Evolutionary conservation across 2,329 filamentous ascomycete species (phyloP).

Genomic region (Nigrospora oryzae): DNA sequence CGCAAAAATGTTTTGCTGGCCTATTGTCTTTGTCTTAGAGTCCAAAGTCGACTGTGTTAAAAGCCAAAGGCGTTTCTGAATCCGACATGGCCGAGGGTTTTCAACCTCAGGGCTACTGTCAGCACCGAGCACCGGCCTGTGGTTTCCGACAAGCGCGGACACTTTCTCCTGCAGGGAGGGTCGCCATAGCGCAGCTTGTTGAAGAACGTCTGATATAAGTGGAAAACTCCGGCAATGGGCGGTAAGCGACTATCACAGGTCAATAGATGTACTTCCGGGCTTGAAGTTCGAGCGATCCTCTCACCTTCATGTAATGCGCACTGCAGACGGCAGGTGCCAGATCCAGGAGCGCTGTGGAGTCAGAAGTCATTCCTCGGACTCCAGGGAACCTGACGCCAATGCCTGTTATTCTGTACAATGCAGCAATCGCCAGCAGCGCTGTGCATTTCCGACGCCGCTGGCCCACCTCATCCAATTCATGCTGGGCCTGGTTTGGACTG

Average conservation of each 20-base stretch:
- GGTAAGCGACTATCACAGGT: neutral
- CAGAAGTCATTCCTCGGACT: constrained; percentile 5
- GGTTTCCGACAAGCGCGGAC: neutral
- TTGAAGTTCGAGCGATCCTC: neutral
- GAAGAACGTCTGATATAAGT: neutral
- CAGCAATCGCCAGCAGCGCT: constrained; percentile 13
- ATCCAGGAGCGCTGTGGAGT: constrained; percentile 10
- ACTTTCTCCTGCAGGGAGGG: neutral
- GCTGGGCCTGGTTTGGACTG: no score
- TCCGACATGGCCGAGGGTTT: no score
- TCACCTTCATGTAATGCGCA: constrained; percentile 19
- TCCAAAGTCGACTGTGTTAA: neutral
- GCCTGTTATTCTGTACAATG: constrained; percentile 18
- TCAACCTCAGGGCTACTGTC: no score
- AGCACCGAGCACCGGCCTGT: neutral
- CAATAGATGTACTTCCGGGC: neutral
- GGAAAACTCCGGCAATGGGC: neutral
- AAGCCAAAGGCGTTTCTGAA: neutral
- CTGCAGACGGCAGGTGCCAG: constrained; percentile 24
- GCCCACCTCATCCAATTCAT: neutral
- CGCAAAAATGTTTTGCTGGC: neutral
- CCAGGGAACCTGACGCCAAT: constrained; percentile 10
- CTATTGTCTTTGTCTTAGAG: neutral
- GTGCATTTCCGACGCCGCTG: constrained; percentile 2
- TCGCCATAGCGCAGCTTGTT: neutral